These are phyloP conservation scores for Colletotrichum aenigma DNA, from an alignment of 2,329 filamentous ascomycete species.

Conservation along the genomic window DNA sequence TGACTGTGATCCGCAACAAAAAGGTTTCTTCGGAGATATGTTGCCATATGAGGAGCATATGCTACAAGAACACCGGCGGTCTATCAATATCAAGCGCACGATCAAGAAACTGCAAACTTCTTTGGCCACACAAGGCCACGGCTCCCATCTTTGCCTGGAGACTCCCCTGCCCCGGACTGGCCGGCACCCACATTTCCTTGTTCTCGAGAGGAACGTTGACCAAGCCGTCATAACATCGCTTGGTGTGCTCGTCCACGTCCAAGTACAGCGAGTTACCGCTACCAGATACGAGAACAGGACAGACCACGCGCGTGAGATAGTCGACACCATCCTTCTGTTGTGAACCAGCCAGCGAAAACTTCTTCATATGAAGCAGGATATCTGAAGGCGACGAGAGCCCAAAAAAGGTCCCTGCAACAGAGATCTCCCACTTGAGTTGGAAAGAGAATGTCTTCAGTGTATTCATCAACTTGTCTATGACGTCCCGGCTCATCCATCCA, in stretches of 20 bases:
- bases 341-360: constrained; percentile 3
- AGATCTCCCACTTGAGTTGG: constrained; percentile 34
- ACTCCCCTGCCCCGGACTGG: constrained; percentile 17
- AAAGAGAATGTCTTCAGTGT: constrained; percentile 24
- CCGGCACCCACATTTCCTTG: constrained; percentile 27
- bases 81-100: constrained; percentile 17
- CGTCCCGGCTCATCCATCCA: constrained; percentile 26
- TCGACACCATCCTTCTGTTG: constrained; percentile 11
- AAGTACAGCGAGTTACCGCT: constrained; percentile 24
- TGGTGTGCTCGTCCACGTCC: constrained; percentile 10
- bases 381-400: constrained; percentile 25
- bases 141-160: constrained; percentile 29
- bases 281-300: constrained; percentile 32
- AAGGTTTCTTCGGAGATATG: too few relatives aligned
- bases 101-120: constrained; percentile 26
- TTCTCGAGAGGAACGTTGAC: neutral
- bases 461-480: constrained; percentile 29
- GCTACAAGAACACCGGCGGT: neutral
- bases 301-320: constrained; percentile 25
- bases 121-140: constrained; percentile 21
- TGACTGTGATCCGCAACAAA: too few relatives aligned
- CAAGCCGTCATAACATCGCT: constrained; percentile 13
- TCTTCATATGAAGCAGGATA: constrained; percentile 26
- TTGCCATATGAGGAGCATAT: neutral
- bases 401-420: constrained; percentile 24